phyloP scores from a whole-genome alignment of 2,329 filamentous ascomycete genomes.

The Chrysoporthe cubensis region DNA sequence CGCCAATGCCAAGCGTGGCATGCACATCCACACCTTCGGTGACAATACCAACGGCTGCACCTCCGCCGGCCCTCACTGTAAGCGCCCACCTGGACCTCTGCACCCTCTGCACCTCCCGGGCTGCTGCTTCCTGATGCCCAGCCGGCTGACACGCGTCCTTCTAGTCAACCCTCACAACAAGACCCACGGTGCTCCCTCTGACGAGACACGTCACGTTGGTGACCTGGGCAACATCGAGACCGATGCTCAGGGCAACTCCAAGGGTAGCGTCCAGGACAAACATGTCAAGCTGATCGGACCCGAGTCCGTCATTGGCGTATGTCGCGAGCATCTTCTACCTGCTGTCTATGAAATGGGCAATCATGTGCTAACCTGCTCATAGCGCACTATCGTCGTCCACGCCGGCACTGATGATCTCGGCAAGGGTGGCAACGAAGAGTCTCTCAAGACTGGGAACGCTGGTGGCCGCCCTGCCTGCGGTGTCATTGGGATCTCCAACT shows the following conservation, averaged over 20 bases:
- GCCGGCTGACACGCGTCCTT: constrained; percentile 22
- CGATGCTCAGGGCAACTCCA: constrained; percentile 86
- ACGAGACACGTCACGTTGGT: constrained; percentile 89
- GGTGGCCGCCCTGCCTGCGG: constrained; percentile 93
- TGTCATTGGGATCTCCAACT: constrained; percentile 87
- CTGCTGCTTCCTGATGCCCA: not conserved
- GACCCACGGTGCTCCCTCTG: constrained; percentile 84
- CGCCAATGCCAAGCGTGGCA: constrained; percentile 92
- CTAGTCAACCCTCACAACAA: constrained; percentile 94
- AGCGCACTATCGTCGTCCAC: constrained; percentile 96
- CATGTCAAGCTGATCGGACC: constrained; percentile 95
- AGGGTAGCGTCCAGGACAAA: constrained; percentile 79
- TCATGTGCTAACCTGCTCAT: constrained; percentile 22
- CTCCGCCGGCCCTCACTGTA: constrained; percentile 96
- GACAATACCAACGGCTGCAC: constrained; percentile 99
- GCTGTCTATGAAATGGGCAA: not conserved
- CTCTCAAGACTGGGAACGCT: constrained; percentile 97
- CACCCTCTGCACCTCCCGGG: not conserved
- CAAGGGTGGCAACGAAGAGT: constrained; percentile 89
- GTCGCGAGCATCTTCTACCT: constrained; percentile 34
- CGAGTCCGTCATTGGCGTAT: constrained; percentile 90
- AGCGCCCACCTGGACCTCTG: constrained; percentile 41
- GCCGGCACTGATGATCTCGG: constrained; percentile 95
- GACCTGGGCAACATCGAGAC: constrained; percentile 98
- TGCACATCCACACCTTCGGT: constrained; percentile 98